Conservation (phyloP, 441 rosid genomes). For the Euphorbia celastroides region DNA sequence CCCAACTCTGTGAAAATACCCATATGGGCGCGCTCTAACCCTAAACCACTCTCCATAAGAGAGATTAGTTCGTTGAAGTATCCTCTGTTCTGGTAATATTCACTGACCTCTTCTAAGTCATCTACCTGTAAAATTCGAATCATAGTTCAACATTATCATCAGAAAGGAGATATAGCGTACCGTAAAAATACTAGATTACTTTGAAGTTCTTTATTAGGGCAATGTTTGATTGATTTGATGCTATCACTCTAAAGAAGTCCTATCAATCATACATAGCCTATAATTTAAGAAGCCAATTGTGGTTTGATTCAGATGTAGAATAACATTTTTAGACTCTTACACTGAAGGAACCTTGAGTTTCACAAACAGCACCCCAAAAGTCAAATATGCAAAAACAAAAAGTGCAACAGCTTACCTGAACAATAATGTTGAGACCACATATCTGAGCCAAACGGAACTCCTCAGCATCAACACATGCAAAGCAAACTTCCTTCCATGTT, state of each 20-base stretch:
- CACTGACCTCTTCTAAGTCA: constrained; percentile 98
- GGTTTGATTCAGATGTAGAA: no score
- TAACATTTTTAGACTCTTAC: no score
- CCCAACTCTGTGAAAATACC: constrained; percentile 99
- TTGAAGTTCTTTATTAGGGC: no score
- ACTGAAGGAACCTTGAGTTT: no score
- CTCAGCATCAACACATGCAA: constrained; percentile 99
- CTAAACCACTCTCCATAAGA: constrained; percentile 99
- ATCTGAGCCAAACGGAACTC: constrained; percentile 99
- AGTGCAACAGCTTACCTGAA: constrained; percentile 57
- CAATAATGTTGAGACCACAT: constrained; percentile 91
- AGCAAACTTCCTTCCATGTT: constrained; percentile 99
- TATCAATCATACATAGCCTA: no score
- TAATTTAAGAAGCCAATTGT: no score
- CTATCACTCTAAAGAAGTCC: no score
- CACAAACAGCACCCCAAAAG: no score
- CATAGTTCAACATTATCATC: not conserved
- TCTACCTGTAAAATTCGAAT: constrained; percentile 57
- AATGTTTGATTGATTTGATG: no score
- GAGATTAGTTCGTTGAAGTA: constrained; percentile 95
- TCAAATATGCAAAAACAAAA: not conserved
- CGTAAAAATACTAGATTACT: no score
- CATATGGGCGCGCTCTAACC: constrained; percentile 99
- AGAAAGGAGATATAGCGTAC: not conserved
- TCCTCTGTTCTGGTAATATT: constrained; percentile 97